Evolutionary conservation across 306 rosid genomes (phyloP).

Genomic region (Fragaria vesca): DNA sequence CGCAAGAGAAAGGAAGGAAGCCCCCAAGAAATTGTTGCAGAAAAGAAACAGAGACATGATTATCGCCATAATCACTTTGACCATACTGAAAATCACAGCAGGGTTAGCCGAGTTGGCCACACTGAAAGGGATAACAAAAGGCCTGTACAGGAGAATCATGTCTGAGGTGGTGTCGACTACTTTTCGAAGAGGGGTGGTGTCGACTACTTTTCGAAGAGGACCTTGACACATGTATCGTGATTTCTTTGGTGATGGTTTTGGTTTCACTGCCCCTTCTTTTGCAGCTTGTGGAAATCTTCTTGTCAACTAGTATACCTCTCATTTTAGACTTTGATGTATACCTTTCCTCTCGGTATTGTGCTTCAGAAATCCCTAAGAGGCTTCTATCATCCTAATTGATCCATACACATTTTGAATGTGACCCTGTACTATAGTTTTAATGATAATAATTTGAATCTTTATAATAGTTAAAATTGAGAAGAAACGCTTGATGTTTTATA

Average conservation of each 20-base stretch:
- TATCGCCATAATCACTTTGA: slow-evolving; percentile 46
- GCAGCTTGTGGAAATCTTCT: not conserved
- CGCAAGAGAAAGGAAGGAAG: slow-evolving; percentile 80
- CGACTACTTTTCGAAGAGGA: not conserved
- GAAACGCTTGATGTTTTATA: not conserved
- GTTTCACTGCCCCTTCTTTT: not conserved
- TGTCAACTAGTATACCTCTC: not conserved
- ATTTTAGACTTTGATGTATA: not conserved
- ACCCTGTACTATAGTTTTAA: slow-evolving; percentile 3
- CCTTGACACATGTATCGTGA: not conserved
- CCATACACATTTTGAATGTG: not conserved
- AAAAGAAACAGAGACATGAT: slow-evolving; percentile 62
- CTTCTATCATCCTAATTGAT: not conserved
- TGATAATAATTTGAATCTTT: not conserved
- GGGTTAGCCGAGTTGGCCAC: slow-evolving; percentile 48
- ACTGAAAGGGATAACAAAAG: slow-evolving; percentile 66
- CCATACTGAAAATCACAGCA: slow-evolving; percentile 45
- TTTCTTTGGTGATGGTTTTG: slow-evolving; percentile 5
- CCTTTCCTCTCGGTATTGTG: not conserved
- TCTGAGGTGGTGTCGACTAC: slow-evolving; percentile 29
- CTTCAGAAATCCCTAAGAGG: not conserved
- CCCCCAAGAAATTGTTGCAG: slow-evolving; percentile 47
- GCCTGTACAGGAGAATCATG: slow-evolving; percentile 65
- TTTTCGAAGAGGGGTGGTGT: not conserved
- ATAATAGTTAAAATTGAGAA: not conserved